Conservation (phyloP, 257 asterid species). For the Ballota nigra region DNA sequence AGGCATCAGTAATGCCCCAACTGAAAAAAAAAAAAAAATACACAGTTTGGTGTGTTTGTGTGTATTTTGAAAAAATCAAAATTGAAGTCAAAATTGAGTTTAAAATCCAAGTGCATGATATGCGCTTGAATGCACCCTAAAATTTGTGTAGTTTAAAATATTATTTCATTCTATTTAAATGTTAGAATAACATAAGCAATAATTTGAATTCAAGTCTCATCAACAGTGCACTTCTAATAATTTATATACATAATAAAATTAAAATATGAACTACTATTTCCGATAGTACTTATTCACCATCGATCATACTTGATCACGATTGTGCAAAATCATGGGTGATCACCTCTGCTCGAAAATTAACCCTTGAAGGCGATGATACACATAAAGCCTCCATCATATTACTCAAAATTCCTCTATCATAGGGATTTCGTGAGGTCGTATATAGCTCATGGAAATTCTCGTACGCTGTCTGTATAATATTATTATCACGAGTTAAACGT, state of each 20-base stretch:
- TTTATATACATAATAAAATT: no score
- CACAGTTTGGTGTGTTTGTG: no score
- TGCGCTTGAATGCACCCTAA: no score
- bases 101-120: no score
- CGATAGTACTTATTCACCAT: neutral
- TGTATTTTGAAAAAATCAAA: no score
- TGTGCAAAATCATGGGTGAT: neutral
- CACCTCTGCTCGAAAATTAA: slow-evolving; percentile 35
- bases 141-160: neutral
- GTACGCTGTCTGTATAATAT: slow-evolving; percentile 18
- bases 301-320: slow-evolving; percentile 1
- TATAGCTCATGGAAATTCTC: slow-evolving; percentile 32
- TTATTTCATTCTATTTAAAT: neutral
- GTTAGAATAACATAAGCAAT: no score
- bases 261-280: neutral
- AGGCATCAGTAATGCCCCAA: no score
- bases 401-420: slow-evolving; percentile 4
- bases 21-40: no score
- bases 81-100: no score
- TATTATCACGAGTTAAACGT: neutral
- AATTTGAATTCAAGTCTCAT: neutral
- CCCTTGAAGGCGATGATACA: slow-evolving; percentile 19
- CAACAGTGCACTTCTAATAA: neutral
- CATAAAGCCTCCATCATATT: slow-evolving; percentile 32
- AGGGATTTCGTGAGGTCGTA: slow-evolving; percentile 23